Conservation (phyloP, 371 early-diverging fungal species). For the Rhizoclosmatium hyalinum region DNA sequence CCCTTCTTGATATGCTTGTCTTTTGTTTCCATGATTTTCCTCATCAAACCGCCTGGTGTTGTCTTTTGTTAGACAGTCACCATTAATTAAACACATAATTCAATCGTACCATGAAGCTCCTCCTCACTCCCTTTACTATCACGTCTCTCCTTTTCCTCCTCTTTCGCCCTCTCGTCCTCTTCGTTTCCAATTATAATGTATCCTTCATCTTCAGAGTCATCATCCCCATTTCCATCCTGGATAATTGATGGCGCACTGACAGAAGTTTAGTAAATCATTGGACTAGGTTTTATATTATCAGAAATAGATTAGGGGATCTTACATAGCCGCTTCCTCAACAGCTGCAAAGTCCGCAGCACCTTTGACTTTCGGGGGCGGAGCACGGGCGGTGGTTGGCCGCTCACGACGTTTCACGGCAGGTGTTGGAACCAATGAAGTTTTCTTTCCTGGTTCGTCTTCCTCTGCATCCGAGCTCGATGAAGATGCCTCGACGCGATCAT, state of each 20-base stretch:
- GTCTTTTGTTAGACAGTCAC: not conserved
- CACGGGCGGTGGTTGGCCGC: conserved; percentile 56
- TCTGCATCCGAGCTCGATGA: not conserved
- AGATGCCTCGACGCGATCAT: not conserved
- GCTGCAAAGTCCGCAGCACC: conserved; percentile 39
- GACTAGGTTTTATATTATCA: conserved; percentile 2
- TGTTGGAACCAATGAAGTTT: conserved; percentile 19
- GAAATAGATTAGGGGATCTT: not conserved
- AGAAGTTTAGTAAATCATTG: not conserved
- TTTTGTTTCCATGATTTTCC: conserved; percentile 55
- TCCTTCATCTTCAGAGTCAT: conserved; percentile 46
- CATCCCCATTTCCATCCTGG: conserved; percentile 37
- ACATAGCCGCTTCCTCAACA: conserved; percentile 40
- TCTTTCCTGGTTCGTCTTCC: conserved; percentile 10
- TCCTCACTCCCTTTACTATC: conserved; percentile 10
- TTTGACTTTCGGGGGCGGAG: conserved; percentile 53
- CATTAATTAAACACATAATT: conserved; percentile 4
- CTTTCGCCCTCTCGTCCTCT: not conserved
- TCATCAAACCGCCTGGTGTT: conserved; percentile 51
- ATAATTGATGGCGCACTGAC: conserved; percentile 37
- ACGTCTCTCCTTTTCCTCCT: conserved; percentile 32
- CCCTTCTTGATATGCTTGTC: conserved; percentile 40
- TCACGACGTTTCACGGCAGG: conserved; percentile 41
- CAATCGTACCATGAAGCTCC: conserved; percentile 5
- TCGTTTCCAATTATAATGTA: conserved; percentile 38